A percentile compares a stretch with the other conserved stretches of the same genome.
These are phyloP conservation scores for Byssoonygena ceratinophila DNA, from an alignment of 2,329 filamentous ascomycete genomes.

Conservation along the genomic window DNA sequence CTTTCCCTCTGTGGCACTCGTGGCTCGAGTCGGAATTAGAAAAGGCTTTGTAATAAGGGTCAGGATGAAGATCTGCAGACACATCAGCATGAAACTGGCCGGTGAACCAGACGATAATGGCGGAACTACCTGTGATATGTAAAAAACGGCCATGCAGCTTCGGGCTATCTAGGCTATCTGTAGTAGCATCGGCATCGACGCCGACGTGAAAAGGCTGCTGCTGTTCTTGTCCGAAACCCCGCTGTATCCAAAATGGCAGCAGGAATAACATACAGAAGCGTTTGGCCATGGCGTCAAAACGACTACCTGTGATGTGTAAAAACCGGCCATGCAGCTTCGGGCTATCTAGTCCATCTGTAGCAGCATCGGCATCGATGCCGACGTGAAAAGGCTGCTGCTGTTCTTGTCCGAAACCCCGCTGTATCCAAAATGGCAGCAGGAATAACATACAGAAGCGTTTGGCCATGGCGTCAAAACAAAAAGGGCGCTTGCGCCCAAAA, in stretches of 20 bases:
- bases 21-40: slow-evolving; percentile 57
- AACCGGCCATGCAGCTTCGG: slow-evolving; percentile 56
- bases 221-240: not conserved
- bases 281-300: slow-evolving; percentile 2
- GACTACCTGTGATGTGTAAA: slow-evolving; percentile 77
- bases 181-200: not conserved
- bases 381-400: slow-evolving; percentile 8
- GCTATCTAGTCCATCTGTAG: not conserved
- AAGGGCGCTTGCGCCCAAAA: not conserved
- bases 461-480: slow-evolving; percentile 1
- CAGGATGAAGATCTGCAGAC: slow-evolving; percentile 75
- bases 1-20: slow-evolving; percentile 70
- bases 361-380: not conserved
- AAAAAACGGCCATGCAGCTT: slow-evolving; percentile 62
- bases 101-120: slow-evolving; percentile 13
- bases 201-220: slow-evolving; percentile 6
- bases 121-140: slow-evolving; percentile 66
- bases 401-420: not conserved
- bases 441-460: not conserved
- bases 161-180: not conserved
- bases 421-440: not conserved
- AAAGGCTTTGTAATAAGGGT: slow-evolving; percentile 73
- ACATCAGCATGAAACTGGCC: slow-evolving; percentile 8
- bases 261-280: not conserved
- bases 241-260: not conserved